Evolutionary conservation across 768 basidiomycete genomes (phyloP).

Genomic region (Russula emetica): DNA sequence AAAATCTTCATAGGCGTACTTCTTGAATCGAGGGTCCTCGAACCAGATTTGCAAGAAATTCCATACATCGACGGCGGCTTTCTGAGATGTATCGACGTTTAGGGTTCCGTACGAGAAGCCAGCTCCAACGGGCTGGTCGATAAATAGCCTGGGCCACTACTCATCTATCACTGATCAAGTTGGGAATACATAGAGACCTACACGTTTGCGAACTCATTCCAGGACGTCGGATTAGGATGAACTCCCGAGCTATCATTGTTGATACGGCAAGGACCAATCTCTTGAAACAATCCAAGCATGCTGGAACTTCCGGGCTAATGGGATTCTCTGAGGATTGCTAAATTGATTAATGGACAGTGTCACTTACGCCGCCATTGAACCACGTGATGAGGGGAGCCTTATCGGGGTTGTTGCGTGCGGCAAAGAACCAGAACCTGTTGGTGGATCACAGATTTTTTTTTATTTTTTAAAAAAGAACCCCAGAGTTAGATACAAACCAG

Average conservation of each 20-base stretch:
- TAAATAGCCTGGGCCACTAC: conserved; percentile 40
- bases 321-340: neutral
- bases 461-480: neutral
- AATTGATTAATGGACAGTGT: neutral
- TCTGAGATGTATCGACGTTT: conserved; percentile 47
- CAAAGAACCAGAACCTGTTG: conserved; percentile 66
- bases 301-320: conserved; percentile 39
- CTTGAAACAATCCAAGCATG: conserved; percentile 80
- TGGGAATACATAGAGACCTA: conserved; percentile 9
- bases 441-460: neutral
- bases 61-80: conserved; percentile 58
- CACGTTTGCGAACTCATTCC: conserved; percentile 56
- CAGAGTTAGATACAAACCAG: conserved; percentile 38
- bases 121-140: conserved; percentile 59
- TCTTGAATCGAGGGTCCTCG: conserved; percentile 48
- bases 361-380: conserved; percentile 54
- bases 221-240: conserved; percentile 49
- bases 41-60: conserved; percentile 62
- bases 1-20: conserved; percentile 43
- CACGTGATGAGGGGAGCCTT: conserved; percentile 61
- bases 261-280: conserved; percentile 85
- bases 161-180: neutral
- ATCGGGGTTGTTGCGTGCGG: conserved; percentile 53
- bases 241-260: conserved; percentile 56
- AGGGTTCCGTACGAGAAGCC: conserved; percentile 58